Percentiles rank a stretch among this genome's conserved stretches.
Conservation (phyloP, 2,329 filamentous ascomycete genomes). For the Ceratocystis lukuohia region DNA sequence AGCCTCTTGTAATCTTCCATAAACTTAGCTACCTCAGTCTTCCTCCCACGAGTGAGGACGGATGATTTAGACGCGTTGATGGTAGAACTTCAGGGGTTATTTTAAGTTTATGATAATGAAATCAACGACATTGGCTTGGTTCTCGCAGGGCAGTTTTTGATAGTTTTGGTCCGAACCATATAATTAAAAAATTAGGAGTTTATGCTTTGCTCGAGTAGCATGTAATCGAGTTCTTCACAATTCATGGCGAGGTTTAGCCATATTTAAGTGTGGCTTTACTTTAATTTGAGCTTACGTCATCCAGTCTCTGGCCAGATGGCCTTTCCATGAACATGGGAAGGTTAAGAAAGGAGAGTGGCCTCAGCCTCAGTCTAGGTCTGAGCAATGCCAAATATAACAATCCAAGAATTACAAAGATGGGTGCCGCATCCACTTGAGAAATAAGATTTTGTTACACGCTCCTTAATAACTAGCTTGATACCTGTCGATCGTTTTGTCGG, state of each 20-base stretch:
- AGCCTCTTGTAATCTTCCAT: neutral
- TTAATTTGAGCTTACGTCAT: conserved; percentile 3
- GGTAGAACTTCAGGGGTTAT: conserved; percentile 13
- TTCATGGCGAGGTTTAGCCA: neutral
- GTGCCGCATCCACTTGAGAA: neutral
- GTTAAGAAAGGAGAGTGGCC: neutral
- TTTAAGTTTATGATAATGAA: conserved; percentile 19
- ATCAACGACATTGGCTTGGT: conserved; percentile 17
- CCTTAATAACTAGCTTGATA: neutral
- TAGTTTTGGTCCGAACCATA: conserved; percentile 13
- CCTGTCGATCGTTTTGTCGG: conserved; percentile 19
- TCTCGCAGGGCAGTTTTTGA: conserved; percentile 5
- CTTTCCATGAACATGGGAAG: conserved; percentile 1
- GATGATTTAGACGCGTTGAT: conserved; percentile 1
- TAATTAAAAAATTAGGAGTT: conserved; percentile 16
- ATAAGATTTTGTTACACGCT: neutral
- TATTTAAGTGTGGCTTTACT: neutral
- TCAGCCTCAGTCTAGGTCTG: neutral
- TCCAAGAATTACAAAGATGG: neutral
- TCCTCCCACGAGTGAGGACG: neutral
- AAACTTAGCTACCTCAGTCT: neutral
- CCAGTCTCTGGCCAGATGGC: conserved; percentile 7
- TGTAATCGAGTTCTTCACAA: neutral
- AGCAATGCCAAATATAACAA: conserved; percentile 18
- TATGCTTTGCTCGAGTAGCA: conserved; percentile 10